These are phyloP conservation scores for Aspergillus sp. DNA, from an alignment of 2,329 filamentous ascomycete species.

Conservation along the genomic window DNA sequence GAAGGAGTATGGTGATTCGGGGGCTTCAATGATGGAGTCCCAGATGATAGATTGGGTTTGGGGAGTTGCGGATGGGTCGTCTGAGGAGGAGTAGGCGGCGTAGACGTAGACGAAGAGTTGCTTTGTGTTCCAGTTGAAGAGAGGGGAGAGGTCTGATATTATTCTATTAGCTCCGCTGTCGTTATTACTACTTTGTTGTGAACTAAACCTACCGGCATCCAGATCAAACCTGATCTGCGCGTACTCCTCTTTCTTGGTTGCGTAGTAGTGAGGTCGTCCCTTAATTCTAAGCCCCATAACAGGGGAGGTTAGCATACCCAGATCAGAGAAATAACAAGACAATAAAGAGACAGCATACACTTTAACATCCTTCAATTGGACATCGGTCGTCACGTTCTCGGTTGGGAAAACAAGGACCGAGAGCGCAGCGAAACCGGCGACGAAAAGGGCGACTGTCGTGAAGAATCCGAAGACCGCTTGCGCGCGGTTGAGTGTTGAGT, in stretches of 20 bases:
- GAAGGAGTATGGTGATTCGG: constrained; percentile 43
- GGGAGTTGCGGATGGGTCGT: constrained; percentile 22
- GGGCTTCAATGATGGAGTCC: constrained; percentile 87
- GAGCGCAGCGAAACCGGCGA: constrained; percentile 76
- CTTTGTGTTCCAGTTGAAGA: constrained; percentile 99
- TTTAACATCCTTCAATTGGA: constrained; percentile 65
- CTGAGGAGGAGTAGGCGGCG: constrained; percentile 62
- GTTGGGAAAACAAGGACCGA: constrained; percentile 67
- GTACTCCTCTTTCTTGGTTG: constrained; percentile 88
- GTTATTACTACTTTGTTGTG: too few species aligned
- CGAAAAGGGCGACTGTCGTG: constrained; percentile 83
- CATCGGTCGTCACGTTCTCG: constrained; percentile 53
- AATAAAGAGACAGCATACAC: constrained; percentile 60
- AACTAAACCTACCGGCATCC: constrained; percentile 60
- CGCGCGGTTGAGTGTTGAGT: constrained; percentile 78
- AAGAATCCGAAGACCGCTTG: constrained; percentile 98
- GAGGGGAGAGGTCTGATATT: constrained; percentile 70
- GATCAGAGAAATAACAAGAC: not conserved
- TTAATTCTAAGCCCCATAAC: constrained; percentile 61
- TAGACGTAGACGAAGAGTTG: constrained; percentile 96
- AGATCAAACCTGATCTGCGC: constrained; percentile 92
- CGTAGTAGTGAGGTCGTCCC: constrained; percentile 95
- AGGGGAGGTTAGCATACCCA: constrained; percentile 5
- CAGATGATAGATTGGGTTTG: constrained; percentile 76
- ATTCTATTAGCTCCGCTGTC: not conserved